Evolutionary conservation across 225 moss, liverwort and hornwort genomes (phyloP).

Genomic region (Sphagnum tenellum): DNA sequence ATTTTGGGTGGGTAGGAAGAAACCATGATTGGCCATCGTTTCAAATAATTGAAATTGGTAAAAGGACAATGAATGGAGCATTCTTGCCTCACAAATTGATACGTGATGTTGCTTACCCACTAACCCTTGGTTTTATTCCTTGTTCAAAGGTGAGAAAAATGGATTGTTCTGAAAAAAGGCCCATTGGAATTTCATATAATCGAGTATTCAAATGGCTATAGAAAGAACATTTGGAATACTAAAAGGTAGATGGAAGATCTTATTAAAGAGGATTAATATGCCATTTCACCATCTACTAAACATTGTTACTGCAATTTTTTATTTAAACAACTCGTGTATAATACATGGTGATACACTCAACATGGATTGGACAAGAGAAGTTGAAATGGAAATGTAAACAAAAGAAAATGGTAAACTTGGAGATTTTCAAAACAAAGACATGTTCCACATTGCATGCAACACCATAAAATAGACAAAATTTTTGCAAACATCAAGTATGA

Average conservation of each 20-base stretch:
- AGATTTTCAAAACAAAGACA: conserved; percentile 1
- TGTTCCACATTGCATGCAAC: not conserved
- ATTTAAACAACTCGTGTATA: not conserved
- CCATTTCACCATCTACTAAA: not conserved
- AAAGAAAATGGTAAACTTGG: not conserved
- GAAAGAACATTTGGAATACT: conserved; percentile 3
- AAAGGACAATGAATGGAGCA: not conserved
- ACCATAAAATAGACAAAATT: not conserved
- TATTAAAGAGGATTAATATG: not conserved
- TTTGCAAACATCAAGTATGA: not conserved
- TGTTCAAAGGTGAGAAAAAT: conserved; percentile 2
- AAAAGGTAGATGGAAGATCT: too few species aligned
- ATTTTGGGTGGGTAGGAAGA: conserved; percentile 6
- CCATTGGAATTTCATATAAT: not conserved
- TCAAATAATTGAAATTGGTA: not conserved
- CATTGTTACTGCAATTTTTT: not conserved
- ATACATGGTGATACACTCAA: not conserved
- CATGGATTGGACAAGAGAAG: conserved; percentile 1
- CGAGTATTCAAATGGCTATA: not conserved
- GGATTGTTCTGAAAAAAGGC: not conserved
- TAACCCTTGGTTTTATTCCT: conserved; percentile 1
- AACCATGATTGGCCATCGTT: not conserved
- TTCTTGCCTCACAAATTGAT: conserved; percentile 3
- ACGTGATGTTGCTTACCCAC: not conserved
- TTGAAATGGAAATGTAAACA: not conserved